phyloP scores from a whole-genome alignment of 352 stramenopile genomes.

The Phytophthora citricola region DNA sequence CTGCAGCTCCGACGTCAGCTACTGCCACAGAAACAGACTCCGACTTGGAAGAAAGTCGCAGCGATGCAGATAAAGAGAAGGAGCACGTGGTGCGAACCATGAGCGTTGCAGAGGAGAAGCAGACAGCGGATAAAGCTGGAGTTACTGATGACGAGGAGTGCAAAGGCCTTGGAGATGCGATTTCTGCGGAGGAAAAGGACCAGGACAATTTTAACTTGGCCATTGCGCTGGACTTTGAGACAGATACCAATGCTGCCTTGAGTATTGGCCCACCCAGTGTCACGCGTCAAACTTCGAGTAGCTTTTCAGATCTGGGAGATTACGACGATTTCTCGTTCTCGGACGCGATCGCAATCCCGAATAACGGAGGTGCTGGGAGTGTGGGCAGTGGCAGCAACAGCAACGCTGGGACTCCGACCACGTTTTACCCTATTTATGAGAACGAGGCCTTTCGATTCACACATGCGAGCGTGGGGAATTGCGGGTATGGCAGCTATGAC shows the following conservation, averaged over 20 bases:
- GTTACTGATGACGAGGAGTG: slow-evolving; percentile 34
- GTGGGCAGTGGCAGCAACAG: slow-evolving; percentile 45
- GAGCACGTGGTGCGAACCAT: slow-evolving; percentile 4
- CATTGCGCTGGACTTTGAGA: slow-evolving; percentile 73
- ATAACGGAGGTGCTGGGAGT: slow-evolving; percentile 37
- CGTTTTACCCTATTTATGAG: slow-evolving; percentile 85
- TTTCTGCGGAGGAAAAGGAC: slow-evolving; percentile 26
- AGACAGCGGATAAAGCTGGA: slow-evolving; percentile 9
- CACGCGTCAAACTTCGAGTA: slow-evolving; percentile 85
- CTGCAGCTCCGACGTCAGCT: slow-evolving; percentile 27
- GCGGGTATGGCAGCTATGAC: slow-evolving; percentile 53
- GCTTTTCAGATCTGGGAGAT: slow-evolving; percentile 88
- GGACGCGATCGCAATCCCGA: slow-evolving; percentile 55
- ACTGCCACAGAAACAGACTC: slow-evolving; percentile 44
- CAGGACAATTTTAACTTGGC: slow-evolving; percentile 59
- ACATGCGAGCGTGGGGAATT: slow-evolving; percentile 57
- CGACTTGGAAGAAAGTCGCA: slow-evolving; percentile 31
- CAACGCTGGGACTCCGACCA: slow-evolving; percentile 50
- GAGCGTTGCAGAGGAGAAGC: slow-evolving; percentile 26
- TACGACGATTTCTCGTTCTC: slow-evolving; percentile 85
- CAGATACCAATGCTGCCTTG: slow-evolving; percentile 48
- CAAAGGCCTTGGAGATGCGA: slow-evolving; percentile 30
- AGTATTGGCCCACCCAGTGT: slow-evolving; percentile 48
- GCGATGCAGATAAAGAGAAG: slow-evolving; percentile 35
- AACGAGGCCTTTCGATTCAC: slow-evolving; percentile 74